A percentile compares a stretch with the other conserved stretches of the same genome.
These are phyloP conservation scores for Aspergillus ostianus DNA, from an alignment of 495 filamentous ascomycete genomes.

Conservation along the genomic window DNA sequence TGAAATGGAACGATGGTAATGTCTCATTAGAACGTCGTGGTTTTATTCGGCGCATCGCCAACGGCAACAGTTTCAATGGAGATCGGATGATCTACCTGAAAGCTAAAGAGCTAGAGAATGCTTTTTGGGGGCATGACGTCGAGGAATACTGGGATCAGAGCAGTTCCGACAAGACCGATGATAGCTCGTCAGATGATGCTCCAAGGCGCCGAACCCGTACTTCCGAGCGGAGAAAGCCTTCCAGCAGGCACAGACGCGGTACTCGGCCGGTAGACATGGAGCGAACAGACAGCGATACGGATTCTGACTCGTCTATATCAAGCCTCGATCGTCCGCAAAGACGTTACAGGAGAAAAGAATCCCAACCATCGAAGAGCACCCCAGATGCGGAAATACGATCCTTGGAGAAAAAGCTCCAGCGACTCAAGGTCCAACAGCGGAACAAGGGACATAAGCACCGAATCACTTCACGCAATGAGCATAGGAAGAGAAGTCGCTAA, in stretches of 20 bases:
- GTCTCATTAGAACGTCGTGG: constrained; percentile 19
- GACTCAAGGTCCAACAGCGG: constrained; percentile 6
- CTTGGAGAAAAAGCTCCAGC: constrained; percentile 3
- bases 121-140: constrained; percentile 3
- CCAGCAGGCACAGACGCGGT: constrained; percentile 3
- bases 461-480: neutral
- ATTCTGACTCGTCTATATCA: constrained; percentile 1
- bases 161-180: constrained; percentile 2
- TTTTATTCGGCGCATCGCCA: constrained; percentile 23
- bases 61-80: constrained; percentile 14
- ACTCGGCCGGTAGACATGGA: neutral
- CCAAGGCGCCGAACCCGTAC: constrained; percentile 5
- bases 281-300: constrained; percentile 2
- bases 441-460: neutral
- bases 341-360: constrained; percentile 1
- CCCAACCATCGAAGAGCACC: neutral
- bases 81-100: constrained; percentile 25
- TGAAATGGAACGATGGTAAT: constrained; percentile 24
- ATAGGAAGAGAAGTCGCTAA: constrained; percentile 1
- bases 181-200: constrained; percentile 1
- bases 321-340: neutral
- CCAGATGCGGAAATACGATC: constrained; percentile 4
- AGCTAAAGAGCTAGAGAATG: constrained; percentile 17
- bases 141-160: constrained; percentile 4
- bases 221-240: constrained; percentile 1